Percentiles rank a stretch among this genome's conserved stretches.
These are phyloP conservation scores for Davidsoniella australis DNA, from an alignment of 2,329 filamentous ascomycete species.

Conservation along the genomic window DNA sequence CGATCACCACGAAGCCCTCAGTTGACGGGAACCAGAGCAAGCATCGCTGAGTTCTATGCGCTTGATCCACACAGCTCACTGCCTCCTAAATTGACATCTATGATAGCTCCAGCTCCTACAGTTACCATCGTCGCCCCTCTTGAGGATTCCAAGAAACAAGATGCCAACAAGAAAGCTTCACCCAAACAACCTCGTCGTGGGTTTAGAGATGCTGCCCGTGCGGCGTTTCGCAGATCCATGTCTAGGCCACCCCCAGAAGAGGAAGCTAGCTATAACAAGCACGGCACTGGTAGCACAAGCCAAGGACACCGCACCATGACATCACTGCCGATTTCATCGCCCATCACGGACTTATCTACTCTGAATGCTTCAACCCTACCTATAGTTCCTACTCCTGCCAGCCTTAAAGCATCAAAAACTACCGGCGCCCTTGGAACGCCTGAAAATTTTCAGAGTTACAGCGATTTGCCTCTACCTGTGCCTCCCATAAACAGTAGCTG, in stretches of 20 bases:
- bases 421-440: background rate
- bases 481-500: background rate
- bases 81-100: background rate
- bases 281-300: background rate
- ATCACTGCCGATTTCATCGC: background rate
- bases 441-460: background rate
- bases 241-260: conserved; percentile 6
- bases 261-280: background rate
- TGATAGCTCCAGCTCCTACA: conserved; percentile 2
- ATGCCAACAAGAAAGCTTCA: background rate
- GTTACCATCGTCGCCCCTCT: conserved; percentile 7
- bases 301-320: conserved; percentile 8
- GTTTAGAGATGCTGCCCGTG: conserved; percentile 10
- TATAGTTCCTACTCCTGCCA: background rate
- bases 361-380: background rate
- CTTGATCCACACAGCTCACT: background rate
- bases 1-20: background rate
- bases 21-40: background rate
- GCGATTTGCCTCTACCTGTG: background rate
- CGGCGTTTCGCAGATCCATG: conserved; percentile 7
- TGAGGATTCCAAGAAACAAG: background rate
- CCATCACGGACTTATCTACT: background rate
- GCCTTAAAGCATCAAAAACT: background rate
- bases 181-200: conserved; percentile 1
- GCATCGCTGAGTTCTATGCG: background rate